Conservation (phyloP, 495 filamentous ascomycete genomes). For the Penicillium canescens region DNA sequence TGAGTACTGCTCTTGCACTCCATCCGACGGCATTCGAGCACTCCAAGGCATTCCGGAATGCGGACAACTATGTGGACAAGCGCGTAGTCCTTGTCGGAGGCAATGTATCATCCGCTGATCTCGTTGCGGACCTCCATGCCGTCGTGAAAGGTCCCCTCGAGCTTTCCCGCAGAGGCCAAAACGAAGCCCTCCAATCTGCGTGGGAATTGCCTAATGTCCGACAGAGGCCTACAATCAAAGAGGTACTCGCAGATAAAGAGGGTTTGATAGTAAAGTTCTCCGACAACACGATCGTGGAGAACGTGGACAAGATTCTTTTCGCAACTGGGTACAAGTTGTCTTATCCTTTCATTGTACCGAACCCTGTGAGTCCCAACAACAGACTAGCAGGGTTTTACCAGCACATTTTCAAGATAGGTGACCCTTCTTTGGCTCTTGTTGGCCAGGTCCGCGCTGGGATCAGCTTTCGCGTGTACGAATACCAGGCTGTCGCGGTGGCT, state of each 20-base stretch:
- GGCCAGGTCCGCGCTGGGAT: slow-evolving; percentile 47
- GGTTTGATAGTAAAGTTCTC: slow-evolving; percentile 27
- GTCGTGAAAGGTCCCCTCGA: slow-evolving; percentile 22
- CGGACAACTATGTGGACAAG: slow-evolving; percentile 29
- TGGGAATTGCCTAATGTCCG: slow-evolving; percentile 26
- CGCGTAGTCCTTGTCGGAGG: slow-evolving; percentile 32
- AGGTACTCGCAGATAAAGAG: not conserved
- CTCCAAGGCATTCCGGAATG: slow-evolving; percentile 25
- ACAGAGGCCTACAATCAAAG: slow-evolving; percentile 17
- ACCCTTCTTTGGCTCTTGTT: slow-evolving; percentile 29
- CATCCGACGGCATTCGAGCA: slow-evolving; percentile 25
- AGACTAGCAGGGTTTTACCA: slow-evolving; percentile 30
- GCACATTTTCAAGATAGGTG: slow-evolving; percentile 30
- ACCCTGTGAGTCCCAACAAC: slow-evolving; percentile 27
- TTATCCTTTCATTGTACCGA: slow-evolving; percentile 36
- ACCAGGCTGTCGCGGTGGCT: slow-evolving; percentile 52
- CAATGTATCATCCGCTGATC: slow-evolving; percentile 30
- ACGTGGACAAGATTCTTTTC: slow-evolving; percentile 52
- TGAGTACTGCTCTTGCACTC: slow-evolving; percentile 9
- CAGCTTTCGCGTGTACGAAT: slow-evolving; percentile 55
- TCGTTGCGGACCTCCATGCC: slow-evolving; percentile 28
- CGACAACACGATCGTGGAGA: slow-evolving; percentile 34
- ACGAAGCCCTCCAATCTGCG: slow-evolving; percentile 18
- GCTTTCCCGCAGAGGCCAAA: slow-evolving; percentile 21
- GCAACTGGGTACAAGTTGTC: slow-evolving; percentile 52